Evolutionary conservation across 1,284 basidiomycete genomes (phyloP).

Genomic region (Abortiporus biennis): DNA sequence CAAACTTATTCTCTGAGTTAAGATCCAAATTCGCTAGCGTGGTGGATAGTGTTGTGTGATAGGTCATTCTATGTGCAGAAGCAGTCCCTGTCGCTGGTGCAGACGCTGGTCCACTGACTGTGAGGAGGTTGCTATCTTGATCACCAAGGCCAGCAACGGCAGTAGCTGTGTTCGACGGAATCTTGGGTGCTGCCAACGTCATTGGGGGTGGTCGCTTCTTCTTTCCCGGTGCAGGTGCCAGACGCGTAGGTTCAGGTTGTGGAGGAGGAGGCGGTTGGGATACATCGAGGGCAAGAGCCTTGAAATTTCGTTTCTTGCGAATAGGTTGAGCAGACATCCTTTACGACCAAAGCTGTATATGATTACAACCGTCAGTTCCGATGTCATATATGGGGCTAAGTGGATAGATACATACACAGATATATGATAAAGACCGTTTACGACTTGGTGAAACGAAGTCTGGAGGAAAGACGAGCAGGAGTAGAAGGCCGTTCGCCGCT

Average conservation of each 20-base stretch:
- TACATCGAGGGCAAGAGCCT: slow-evolving; percentile 62
- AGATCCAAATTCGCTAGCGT: slow-evolving; percentile 72
- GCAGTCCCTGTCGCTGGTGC: slow-evolving; percentile 33
- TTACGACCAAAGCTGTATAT: too few species aligned
- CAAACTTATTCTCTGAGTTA: slow-evolving; percentile 66
- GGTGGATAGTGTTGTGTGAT: slow-evolving; percentile 67
- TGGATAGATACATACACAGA: background rate
- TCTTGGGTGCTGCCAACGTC: slow-evolving; percentile 41
- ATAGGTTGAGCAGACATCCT: slow-evolving; percentile 28
- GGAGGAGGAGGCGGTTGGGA: slow-evolving; percentile 35
- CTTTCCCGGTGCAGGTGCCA: slow-evolving; percentile 25
- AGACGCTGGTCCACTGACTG: slow-evolving; percentile 33
- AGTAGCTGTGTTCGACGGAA: slow-evolving; percentile 36
- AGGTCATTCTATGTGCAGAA: slow-evolving; percentile 47
- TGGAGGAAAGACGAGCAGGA: too few species aligned
- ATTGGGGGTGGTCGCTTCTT: slow-evolving; percentile 64
- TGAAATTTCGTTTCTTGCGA: slow-evolving; percentile 80
- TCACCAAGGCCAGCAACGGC: slow-evolving; percentile 32
- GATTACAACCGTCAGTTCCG: background rate
- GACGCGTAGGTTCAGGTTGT: slow-evolving; percentile 27
- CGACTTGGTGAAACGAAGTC: too few species aligned
- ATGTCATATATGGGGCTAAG: background rate
- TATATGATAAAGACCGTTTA: too few species aligned
- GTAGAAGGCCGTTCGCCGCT: too few species aligned
- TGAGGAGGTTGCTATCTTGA: slow-evolving; percentile 31